phyloP scores from a whole-genome alignment of 805 yeast genomes.

The Isabelozyma pseudorhagii region DNA sequence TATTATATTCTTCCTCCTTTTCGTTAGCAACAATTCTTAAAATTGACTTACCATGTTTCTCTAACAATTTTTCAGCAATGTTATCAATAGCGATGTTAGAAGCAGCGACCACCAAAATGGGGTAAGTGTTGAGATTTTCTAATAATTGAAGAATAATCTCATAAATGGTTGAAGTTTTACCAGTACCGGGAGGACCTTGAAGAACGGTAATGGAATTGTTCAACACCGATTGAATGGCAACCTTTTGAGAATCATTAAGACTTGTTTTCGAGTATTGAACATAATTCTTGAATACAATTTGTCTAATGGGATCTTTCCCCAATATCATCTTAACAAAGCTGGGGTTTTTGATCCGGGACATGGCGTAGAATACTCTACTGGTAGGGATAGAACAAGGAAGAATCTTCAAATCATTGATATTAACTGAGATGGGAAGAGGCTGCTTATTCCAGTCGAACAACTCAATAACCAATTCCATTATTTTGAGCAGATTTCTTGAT shows the following conservation, averaged over 20 bases:
- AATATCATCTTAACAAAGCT: slow-evolving; percentile 51
- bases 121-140: slow-evolving; percentile 52
- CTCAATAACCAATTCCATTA: slow-evolving; percentile 45
- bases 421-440: slow-evolving; percentile 45
- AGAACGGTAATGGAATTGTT: slow-evolving; percentile 48
- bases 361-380: slow-evolving; percentile 61
- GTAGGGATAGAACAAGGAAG: slow-evolving; percentile 65
- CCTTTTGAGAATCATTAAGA: slow-evolving; percentile 57
- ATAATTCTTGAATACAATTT: slow-evolving; percentile 55
- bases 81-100: slow-evolving; percentile 75
- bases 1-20: slow-evolving; percentile 59
- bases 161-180: slow-evolving; percentile 42
- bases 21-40: slow-evolving; percentile 57
- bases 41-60: slow-evolving; percentile 47
- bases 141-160: slow-evolving; percentile 51
- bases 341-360: slow-evolving; percentile 55
- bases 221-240: slow-evolving; percentile 51
- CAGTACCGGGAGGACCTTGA: slow-evolving; percentile 69
- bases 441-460: slow-evolving; percentile 57
- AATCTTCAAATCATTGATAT: slow-evolving; percentile 35
- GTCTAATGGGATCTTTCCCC: slow-evolving; percentile 53
- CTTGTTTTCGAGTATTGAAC: slow-evolving; percentile 47
- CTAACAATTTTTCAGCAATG: slow-evolving; percentile 64
- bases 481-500: slow-evolving; percentile 19
- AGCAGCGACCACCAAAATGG: slow-evolving; percentile 71